Evolutionary conservation across 192 early-diverging fungal genomes (phyloP).

Genomic region (Linderina pennispora): DNA sequence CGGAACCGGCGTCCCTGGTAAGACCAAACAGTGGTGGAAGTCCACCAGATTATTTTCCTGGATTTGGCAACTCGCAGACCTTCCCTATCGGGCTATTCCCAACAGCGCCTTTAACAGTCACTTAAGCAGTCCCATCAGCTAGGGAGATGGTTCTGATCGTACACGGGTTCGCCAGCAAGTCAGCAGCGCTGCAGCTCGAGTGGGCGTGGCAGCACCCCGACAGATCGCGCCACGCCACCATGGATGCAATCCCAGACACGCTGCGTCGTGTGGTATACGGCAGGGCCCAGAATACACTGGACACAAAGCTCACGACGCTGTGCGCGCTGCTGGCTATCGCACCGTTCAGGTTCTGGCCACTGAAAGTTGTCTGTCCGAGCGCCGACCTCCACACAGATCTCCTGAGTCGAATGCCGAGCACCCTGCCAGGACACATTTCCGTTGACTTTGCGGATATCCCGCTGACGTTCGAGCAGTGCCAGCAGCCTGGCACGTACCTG

Average conservation of each 20-base stretch:
- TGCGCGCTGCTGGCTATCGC: slow-evolving; percentile 23
- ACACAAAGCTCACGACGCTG: slow-evolving; percentile 32
- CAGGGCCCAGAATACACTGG: slow-evolving; percentile 25
- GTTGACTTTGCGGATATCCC: slow-evolving; percentile 8
- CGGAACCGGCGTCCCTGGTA: slow-evolving; percentile 34
- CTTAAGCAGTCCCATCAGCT: too few relatives aligned
- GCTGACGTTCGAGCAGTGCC: slow-evolving; percentile 10
- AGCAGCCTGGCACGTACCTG: slow-evolving; percentile 6
- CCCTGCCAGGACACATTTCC: slow-evolving; percentile 18
- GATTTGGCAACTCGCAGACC: neutral
- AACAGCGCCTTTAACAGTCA: too few relatives aligned
- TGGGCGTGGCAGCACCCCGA: slow-evolving; percentile 48
- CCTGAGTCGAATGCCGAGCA: slow-evolving; percentile 2
- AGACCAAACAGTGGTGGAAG: neutral
- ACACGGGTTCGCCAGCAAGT: slow-evolving; percentile 41
- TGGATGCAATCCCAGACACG: slow-evolving; percentile 13
- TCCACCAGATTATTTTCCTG: neutral
- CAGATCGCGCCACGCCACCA: slow-evolving; percentile 28
- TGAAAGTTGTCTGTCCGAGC: slow-evolving; percentile 19
- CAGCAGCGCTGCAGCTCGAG: slow-evolving; percentile 39
- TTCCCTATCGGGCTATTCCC: too few relatives aligned
- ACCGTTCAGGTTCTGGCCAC: slow-evolving; percentile 38
- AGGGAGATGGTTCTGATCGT: slow-evolving; percentile 42
- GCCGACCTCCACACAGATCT: slow-evolving; percentile 10
- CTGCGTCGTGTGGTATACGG: slow-evolving; percentile 26